phyloP scores from a whole-genome alignment of 495 filamentous ascomycete species.

The Penicillium pulvis region DNA sequence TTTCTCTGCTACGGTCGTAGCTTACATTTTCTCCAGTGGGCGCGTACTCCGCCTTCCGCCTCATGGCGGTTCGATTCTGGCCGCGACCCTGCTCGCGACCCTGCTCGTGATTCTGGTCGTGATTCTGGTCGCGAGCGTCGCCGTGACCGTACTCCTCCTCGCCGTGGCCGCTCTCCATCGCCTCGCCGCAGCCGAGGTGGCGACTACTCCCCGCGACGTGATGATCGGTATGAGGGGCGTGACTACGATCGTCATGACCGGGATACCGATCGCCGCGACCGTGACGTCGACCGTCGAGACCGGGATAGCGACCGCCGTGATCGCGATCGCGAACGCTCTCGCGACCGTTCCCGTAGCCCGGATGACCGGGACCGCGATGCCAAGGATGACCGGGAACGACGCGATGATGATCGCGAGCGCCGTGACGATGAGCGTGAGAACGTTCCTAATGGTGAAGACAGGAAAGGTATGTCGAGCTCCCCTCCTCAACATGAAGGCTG shows the following conservation, averaged over 20 bases:
- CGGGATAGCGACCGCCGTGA: slow-evolving; percentile 70
- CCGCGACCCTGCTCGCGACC: slow-evolving; percentile 68
- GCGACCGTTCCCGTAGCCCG: slow-evolving; percentile 62
- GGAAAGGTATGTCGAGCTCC: slow-evolving; percentile 69
- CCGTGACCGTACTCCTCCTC: slow-evolving; percentile 78
- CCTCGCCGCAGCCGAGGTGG: slow-evolving; percentile 75
- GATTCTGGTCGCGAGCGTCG: slow-evolving; percentile 81
- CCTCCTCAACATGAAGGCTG: not conserved
- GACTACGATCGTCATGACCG: slow-evolving; percentile 66
- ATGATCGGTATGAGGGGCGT: slow-evolving; percentile 77
- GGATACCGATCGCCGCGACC: slow-evolving; percentile 80
- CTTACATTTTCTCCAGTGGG: slow-evolving; percentile 67
- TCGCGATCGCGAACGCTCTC: slow-evolving; percentile 59
- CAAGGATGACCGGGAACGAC: slow-evolving; percentile 65
- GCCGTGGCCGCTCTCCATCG: slow-evolving; percentile 71
- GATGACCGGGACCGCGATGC: slow-evolving; percentile 68
- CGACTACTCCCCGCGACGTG: slow-evolving; percentile 88
- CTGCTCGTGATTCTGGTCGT: not conserved
- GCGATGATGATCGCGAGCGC: slow-evolving; percentile 67
- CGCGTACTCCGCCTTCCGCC: slow-evolving; percentile 94
- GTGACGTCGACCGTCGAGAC: slow-evolving; percentile 57
- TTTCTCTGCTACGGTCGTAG: not conserved
- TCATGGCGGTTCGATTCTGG: slow-evolving; percentile 98
- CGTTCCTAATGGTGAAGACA: slow-evolving; percentile 62
- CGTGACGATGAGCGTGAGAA: slow-evolving; percentile 55